Conservation (phyloP, 108 stramenopile species). For the Discostella stelligeroides region DNA sequence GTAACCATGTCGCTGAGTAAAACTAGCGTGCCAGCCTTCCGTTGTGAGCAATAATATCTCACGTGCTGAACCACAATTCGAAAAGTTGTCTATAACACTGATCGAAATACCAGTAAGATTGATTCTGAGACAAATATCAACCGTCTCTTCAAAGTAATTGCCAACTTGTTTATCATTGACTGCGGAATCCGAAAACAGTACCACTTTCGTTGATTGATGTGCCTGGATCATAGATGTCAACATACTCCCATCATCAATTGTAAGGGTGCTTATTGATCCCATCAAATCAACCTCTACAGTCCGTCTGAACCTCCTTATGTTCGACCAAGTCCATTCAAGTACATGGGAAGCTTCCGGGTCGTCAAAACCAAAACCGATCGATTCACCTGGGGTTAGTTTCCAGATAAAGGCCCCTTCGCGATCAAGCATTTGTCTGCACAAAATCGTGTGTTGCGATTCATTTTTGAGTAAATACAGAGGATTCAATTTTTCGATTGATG, state of each 20-base stretch:
- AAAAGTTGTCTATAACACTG: conserved; percentile 72
- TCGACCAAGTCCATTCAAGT: conserved; percentile 71
- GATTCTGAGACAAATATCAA: conserved; percentile 53
- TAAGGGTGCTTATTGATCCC: conserved; percentile 62
- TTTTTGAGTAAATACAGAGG: conserved; percentile 75
- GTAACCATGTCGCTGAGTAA: conserved; percentile 74
- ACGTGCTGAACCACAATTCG: conserved; percentile 41
- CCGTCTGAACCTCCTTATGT: conserved; percentile 28
- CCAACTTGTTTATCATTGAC: neutral
- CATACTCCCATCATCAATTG: conserved; percentile 45
- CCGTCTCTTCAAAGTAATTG: conserved; percentile 55
- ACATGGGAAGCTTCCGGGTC: conserved; percentile 80
- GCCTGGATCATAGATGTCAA: conserved; percentile 66
- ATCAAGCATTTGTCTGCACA: conserved; percentile 69
- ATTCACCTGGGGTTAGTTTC: conserved; percentile 60
- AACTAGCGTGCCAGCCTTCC: conserved; percentile 35
- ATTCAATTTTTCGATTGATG: conserved; percentile 67
- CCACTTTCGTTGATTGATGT: conserved; percentile 77
- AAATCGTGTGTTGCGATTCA: conserved; percentile 55
- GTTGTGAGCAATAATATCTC: conserved; percentile 63
- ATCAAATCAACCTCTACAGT: conserved; percentile 69
- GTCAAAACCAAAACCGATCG: conserved; percentile 78
- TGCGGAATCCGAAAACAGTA: conserved; percentile 51
- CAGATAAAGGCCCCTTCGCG: conserved; percentile 58
- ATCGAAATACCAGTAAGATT: conserved; percentile 55